A percentile compares a stretch with the other conserved stretches of the same genome.
Conservation (phyloP, 2,329 filamentous ascomycete genomes). For the Cladosporium sp. region DNA sequence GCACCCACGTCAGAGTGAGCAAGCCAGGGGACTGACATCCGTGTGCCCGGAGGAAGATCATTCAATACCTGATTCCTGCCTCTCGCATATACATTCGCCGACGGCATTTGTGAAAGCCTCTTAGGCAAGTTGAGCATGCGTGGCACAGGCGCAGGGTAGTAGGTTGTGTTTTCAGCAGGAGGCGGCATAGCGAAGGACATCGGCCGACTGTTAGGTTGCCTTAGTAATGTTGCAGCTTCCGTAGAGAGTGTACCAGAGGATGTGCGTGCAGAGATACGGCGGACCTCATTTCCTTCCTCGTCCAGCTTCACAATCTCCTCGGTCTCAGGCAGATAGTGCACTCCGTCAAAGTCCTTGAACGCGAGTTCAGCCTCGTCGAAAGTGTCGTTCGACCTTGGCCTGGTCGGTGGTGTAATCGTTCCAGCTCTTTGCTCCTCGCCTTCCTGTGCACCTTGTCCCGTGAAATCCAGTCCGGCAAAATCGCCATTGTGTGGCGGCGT, state of each 20-base stretch:
- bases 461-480: not conserved
- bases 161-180: slow-evolving; percentile 80
- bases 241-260: slow-evolving; percentile 32
- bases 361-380: slow-evolving; percentile 65
- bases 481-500: slow-evolving; percentile 25
- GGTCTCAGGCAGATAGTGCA: slow-evolving; percentile 65
- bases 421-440: slow-evolving; percentile 14
- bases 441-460: slow-evolving; percentile 14
- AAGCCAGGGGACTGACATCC: slow-evolving; percentile 48
- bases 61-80: slow-evolving; percentile 72
- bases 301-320: slow-evolving; percentile 37
- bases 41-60: slow-evolving; percentile 39
- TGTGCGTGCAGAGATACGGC: slow-evolving; percentile 33
- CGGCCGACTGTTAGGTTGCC: slow-evolving; percentile 40
- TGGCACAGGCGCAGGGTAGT: slow-evolving; percentile 92
- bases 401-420: slow-evolving; percentile 35
- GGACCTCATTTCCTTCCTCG: slow-evolving; percentile 35
- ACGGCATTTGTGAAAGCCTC: slow-evolving; percentile 73
- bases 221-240: slow-evolving; percentile 33
- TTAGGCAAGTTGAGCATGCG: slow-evolving; percentile 91
- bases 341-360: slow-evolving; percentile 80
- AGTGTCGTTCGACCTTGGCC: slow-evolving; percentile 58
- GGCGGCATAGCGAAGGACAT: slow-evolving; percentile 60
- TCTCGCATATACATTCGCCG: slow-evolving; percentile 63
- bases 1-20: not conserved